Evolutionary conservation across 768 basidiomycete genomes (phyloP), one percentile per base, ranked within the genome.

Genomic region (Leccinum obscurum): DNA sequence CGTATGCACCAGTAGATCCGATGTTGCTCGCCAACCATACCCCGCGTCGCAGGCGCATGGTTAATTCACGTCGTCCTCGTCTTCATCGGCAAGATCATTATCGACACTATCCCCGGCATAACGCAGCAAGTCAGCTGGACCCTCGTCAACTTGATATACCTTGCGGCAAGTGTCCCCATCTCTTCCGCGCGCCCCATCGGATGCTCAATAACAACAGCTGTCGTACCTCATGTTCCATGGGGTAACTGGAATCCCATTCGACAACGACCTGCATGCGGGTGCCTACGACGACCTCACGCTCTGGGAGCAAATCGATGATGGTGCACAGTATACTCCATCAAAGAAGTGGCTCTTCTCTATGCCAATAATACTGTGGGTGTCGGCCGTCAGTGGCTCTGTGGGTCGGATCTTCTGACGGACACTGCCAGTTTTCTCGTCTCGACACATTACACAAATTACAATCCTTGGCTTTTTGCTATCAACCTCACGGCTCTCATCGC

Each of bases 231-330:
- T 98, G 92, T 98, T 98, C 80, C 96, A 98, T 72, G 93, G 92
- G 83, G 94, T 95, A 54, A 98, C 95, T 9, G 96, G 96, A 56
- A 94, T 96, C 48, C 96, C 96, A 8, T 98, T 98, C 74, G 89
- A 94, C 68, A 88, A 85, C 58, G 87, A 91, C 61, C 78, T 89
- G 49, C 90, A 93, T 66, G 89, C 88, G 11, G 97, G 97, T 24
- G 97, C 94, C 13, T 99, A 96, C 76, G 97, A 98, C 73, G 93
- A 98, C 68, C 83, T 98, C 52, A 98, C 97, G 0, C 79, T 99
- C 32, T 99, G 97, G 97, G 97, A 99, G 72, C 97, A 99, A 81
- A 99, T 99, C 54, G 97, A 99, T 75, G 90, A 92, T 54, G 97
- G 97, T 41, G 97, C 95, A 1, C 97, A 98, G 70, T 97, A 98